Percentiles rank a stretch among this genome's conserved stretches.
These are phyloP conservation scores for Lupinus albus DNA, from an alignment of 306 rosid genomes.

Conservation along the genomic window DNA sequence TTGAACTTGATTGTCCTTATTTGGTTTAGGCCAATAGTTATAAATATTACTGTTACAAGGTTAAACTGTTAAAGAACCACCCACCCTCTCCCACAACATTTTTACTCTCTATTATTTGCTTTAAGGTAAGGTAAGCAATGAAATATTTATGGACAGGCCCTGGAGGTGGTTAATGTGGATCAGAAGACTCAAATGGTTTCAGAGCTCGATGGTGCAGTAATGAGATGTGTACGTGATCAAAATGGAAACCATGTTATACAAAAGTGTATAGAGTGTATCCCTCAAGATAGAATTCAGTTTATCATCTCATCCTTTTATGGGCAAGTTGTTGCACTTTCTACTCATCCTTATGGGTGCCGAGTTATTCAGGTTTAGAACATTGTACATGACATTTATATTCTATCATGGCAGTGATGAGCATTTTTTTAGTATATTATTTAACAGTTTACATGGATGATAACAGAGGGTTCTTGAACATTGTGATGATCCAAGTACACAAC, in stretches of 20 bases:
- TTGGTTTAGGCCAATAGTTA: slow-evolving; percentile 17
- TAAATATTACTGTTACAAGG: not conserved
- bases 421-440: slow-evolving; percentile 37
- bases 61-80: not conserved
- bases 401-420: slow-evolving; percentile 7
- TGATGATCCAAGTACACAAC: slow-evolving; percentile 71
- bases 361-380: slow-evolving; percentile 81
- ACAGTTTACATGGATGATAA: slow-evolving; percentile 43
- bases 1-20: not conserved
- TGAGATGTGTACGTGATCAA: slow-evolving; percentile 95
- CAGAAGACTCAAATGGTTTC: slow-evolving; percentile 85
- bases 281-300: slow-evolving; percentile 87
- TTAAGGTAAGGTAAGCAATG: slow-evolving; percentile 23
- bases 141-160: slow-evolving; percentile 60
- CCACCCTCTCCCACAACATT: not conserved
- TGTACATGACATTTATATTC: slow-evolving; percentile 22
- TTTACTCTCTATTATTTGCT: slow-evolving; percentile 22
- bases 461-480: slow-evolving; percentile 98
- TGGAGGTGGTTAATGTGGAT: slow-evolving; percentile 83
- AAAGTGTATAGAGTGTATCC: slow-evolving; percentile 88
- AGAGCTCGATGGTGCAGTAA: slow-evolving; percentile 83
- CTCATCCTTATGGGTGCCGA: slow-evolving; percentile 98
- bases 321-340: slow-evolving; percentile 88
- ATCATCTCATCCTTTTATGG: slow-evolving; percentile 88
- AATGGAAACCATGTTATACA: slow-evolving; percentile 97